These are phyloP conservation scores for Pseudogymnoascus sp. DNA, from an alignment of 2,329 filamentous ascomycete genomes.

Conservation along the genomic window DNA sequence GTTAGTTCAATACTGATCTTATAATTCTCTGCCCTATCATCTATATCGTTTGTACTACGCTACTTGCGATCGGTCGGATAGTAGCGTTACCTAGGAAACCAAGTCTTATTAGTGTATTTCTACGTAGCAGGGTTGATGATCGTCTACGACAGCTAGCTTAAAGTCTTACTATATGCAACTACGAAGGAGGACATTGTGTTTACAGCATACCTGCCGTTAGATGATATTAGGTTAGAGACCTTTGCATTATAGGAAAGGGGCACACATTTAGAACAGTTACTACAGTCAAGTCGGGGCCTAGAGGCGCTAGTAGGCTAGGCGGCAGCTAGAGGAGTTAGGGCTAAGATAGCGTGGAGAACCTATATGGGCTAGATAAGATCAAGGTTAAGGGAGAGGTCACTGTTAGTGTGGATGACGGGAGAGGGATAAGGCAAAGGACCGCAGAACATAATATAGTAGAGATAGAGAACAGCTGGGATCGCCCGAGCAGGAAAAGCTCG, in stretches of 20 bases:
- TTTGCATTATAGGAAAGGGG: background rate
- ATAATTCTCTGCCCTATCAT: background rate
- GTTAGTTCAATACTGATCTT: too few relatives aligned
- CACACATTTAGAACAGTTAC: background rate
- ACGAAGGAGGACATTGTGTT: background rate
- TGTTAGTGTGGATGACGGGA: background rate
- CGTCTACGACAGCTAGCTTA: background rate
- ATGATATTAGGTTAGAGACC: background rate
- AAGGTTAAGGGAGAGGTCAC: background rate
- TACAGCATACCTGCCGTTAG: background rate
- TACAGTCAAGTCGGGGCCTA: background rate
- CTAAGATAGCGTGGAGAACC: background rate
- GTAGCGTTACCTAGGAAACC: background rate
- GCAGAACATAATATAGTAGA: background rate
- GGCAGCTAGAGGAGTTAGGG: background rate
- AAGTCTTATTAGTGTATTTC: background rate
- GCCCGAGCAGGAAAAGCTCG: background rate
- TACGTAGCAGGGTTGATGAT: background rate
- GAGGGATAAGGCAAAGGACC: background rate
- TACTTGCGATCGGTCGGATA: background rate
- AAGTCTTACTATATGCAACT: background rate
- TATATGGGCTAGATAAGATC: background rate
- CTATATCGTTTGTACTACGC: background rate
- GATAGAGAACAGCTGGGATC: background rate
- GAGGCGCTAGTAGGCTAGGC: background rate